Evolutionary conservation across 129 eudicot genomes (phyloP), one percentile per base, ranked within the genome.

Genomic region (Flaveria robusta): DNA sequence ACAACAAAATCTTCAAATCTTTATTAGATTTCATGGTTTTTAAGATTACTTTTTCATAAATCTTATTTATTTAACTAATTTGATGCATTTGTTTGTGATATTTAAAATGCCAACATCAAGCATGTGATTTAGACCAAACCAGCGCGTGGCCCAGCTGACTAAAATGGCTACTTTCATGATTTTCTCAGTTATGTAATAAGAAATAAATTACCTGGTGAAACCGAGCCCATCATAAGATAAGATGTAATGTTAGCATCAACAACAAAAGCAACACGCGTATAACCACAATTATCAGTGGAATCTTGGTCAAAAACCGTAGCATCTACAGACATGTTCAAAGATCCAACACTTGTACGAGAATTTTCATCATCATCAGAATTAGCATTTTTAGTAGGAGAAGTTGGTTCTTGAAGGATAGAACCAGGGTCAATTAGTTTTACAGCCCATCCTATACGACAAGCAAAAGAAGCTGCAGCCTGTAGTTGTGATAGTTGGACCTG

Each of bases 221-320:
- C 97, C 77, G 99, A 95, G 37, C 99, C 99, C 99, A 95, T 95
- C 99, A 95, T 95, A 74, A 95, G 96, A 81, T 95, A 95, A 9
- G 99, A 95, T 56, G 99, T 95, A 74, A 95, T 95, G 79, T 95
- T 89, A 26, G 99, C 99, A 86, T 95, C 97, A 74, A 95, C 99
- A 71, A 95, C 90, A 86, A 95, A 95, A 47, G 99, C 97, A 73
- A 95, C 99, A 67, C 90, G 97, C 20, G 92, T 72, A 81, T 80
- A 79, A 72, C 86, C 90, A 47, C 89, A 81, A 72, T 78, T 80
- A 41, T 91, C 97, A 14, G 88, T 20, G 80, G 88, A 85, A 79
- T 91, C 97, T 66, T 84, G 89, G 69, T 83, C 91, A 83, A 83
- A 76, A 69, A 77, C 80, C 72, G 63, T 24, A n/a, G 89, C 90